Evolutionary conservation across 495 filamentous ascomycete genomes (phyloP).

Genomic region (Penicillium crystallinum): DNA sequence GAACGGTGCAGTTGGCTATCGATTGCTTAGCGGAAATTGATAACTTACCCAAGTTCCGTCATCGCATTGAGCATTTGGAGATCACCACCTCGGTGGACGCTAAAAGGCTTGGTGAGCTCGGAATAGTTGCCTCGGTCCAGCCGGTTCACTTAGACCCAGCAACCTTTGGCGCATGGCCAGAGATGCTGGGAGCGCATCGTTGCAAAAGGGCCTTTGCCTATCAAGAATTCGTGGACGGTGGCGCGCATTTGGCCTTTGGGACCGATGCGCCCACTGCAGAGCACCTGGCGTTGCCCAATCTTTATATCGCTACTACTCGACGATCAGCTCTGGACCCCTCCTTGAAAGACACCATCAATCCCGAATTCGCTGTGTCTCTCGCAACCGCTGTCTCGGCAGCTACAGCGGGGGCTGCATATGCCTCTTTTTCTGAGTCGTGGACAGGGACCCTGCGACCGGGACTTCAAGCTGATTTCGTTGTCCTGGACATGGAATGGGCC

Average conservation of each 20-base stretch:
- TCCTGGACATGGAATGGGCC: constrained; percentile 55
- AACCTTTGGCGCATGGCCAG: constrained; percentile 55
- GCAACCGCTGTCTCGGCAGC: constrained; percentile 49
- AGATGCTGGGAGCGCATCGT: constrained; percentile 47
- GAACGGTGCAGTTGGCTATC: constrained; percentile 49
- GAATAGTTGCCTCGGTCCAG: constrained; percentile 61
- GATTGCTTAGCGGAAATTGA: constrained; percentile 44
- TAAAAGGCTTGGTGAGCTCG: constrained; percentile 44
- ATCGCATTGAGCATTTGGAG: constrained; percentile 61
- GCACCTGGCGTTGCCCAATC: constrained; percentile 49
- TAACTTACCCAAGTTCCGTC: constrained; percentile 31
- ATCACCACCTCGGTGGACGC: constrained; percentile 50
- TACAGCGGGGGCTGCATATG: constrained; percentile 54
- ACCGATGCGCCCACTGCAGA: constrained; percentile 58
- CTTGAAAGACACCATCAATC: constrained; percentile 45
- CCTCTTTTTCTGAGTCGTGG: constrained; percentile 51
- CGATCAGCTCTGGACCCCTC: constrained; percentile 48
- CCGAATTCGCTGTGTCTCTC: constrained; percentile 47
- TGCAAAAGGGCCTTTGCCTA: constrained; percentile 57
- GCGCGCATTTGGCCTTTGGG: constrained; percentile 52
- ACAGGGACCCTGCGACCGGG: constrained; percentile 46
- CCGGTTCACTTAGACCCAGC: constrained; percentile 61
- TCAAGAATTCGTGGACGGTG: constrained; percentile 50
- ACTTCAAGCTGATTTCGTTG: constrained; percentile 51
- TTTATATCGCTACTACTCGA: constrained; percentile 58